These are phyloP conservation scores for Cucumis cinereus DNA, from an alignment of 306 rosid genomes.

Conservation along the genomic window DNA sequence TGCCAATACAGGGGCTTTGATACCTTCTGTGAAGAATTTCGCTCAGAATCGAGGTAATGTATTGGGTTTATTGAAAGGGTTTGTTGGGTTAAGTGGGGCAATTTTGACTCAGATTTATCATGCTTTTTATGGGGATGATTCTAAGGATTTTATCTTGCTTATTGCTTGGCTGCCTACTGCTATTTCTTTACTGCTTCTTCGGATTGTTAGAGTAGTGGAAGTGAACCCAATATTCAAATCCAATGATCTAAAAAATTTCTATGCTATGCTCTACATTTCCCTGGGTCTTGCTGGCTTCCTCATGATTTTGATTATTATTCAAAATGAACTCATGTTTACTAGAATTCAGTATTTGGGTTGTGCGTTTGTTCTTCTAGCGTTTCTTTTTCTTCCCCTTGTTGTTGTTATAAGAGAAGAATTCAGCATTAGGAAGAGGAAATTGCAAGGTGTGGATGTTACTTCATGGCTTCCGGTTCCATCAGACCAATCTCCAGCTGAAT, in stretches of 20 bases:
- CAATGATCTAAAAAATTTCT: neutral
- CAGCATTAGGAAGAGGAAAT: neutral
- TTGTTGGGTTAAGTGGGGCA: conserved; percentile 7
- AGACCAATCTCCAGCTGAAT: neutral
- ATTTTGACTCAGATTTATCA: conserved; percentile 7
- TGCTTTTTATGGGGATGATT: conserved; percentile 7
- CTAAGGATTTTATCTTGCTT: neutral
- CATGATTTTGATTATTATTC: conserved; percentile 2
- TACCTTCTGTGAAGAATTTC: neutral
- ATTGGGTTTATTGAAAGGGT: conserved; percentile 4
- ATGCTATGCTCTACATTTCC: conserved; percentile 1
- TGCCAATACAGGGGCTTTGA: conserved; percentile 5
- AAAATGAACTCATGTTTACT: neutral
- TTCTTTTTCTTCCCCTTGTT: conserved; percentile 3
- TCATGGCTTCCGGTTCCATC: neutral
- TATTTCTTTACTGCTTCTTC: conserved; percentile 4
- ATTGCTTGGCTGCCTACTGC: conserved; percentile 6
- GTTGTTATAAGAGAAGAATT: neutral
- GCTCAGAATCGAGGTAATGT: neutral
- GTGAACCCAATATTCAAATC: neutral
- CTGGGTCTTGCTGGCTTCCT: conserved; percentile 5
- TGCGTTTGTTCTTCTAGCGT: neutral
- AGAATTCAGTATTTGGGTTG: conserved; percentile 6
- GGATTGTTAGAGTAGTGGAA: conserved; percentile 5
- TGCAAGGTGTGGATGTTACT: neutral